Evolutionary conservation across 805 yeast genomes (phyloP).

Genomic region (Zygosaccharomyces pseudorouxii): DNA sequence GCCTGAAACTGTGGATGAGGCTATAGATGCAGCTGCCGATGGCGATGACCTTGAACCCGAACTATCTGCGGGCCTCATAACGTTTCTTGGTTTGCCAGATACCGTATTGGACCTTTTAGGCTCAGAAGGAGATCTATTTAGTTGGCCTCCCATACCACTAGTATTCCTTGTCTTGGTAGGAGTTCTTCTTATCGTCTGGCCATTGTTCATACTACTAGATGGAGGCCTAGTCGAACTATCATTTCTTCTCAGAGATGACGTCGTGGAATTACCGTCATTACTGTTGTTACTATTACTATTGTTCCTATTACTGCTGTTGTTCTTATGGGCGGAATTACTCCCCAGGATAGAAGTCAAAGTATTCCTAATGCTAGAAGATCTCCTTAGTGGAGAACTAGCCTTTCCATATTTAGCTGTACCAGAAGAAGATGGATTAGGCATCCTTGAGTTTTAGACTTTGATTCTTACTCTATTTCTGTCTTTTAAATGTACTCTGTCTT

Average conservation of each 20-base stretch:
- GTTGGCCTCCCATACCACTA: background rate
- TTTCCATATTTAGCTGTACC: background rate
- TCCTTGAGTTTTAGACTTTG: background rate
- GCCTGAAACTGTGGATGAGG: background rate
- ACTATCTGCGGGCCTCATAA: background rate
- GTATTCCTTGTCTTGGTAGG: background rate
- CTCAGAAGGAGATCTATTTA: background rate
- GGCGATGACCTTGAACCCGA: background rate
- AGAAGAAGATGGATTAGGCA: slow-evolving; percentile 5
- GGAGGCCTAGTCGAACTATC: background rate
- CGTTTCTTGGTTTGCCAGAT: background rate
- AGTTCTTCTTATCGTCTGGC: background rate
- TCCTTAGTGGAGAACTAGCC: slow-evolving; percentile 11
- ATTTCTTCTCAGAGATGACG: background rate
- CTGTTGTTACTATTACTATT: background rate
- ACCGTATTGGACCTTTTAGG: slow-evolving; percentile 3
- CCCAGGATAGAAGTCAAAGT: slow-evolving; percentile 25
- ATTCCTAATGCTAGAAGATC: slow-evolving; percentile 27
- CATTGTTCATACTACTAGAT: background rate
- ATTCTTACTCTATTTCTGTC: background rate
- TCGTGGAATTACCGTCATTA: background rate
- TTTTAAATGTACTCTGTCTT: background rate
- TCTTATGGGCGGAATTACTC: slow-evolving; percentile 2
- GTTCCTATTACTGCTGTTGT: background rate
- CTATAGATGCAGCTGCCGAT: background rate